Conservation (phyloP, 495 filamentous ascomycete genomes). For the Xylaria cubensis region DNA sequence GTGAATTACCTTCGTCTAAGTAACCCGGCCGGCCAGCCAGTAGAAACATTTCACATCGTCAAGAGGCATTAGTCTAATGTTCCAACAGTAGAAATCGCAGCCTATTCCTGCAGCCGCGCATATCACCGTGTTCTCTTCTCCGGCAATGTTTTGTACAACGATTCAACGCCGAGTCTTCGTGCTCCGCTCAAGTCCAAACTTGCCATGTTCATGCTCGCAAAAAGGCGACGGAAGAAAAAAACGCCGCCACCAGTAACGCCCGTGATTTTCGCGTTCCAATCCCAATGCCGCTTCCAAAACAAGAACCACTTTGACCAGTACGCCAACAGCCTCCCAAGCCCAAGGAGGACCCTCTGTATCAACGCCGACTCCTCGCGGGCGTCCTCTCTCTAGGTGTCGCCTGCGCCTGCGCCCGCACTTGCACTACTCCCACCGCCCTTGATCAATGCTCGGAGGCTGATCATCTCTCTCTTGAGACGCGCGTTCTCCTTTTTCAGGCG, state of each 20-base stretch:
- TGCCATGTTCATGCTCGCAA: neutral
- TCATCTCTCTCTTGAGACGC: conserved; percentile 58
- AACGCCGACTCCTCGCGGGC: conserved; percentile 24
- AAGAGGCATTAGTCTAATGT: conserved; percentile 13
- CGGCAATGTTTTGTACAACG: conserved; percentile 4
- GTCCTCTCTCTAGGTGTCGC: conserved; percentile 43
- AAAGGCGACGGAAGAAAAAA: conserved; percentile 6
- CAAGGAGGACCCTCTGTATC: conserved; percentile 20
- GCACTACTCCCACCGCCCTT: conserved; percentile 40
- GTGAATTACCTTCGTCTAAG: neutral
- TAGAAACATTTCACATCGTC: conserved; percentile 12
- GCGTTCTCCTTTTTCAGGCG: conserved; percentile 82
- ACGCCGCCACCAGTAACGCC: conserved; percentile 11
- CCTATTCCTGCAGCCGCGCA: neutral
- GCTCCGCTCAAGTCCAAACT: neutral
- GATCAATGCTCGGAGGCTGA: conserved; percentile 54
- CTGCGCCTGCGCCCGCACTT: conserved; percentile 28
- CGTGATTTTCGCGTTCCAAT: conserved; percentile 15
- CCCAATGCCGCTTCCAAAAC: conserved; percentile 26
- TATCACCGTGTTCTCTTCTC: neutral
- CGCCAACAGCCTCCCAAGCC: conserved; percentile 34
- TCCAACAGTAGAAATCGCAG: neutral
- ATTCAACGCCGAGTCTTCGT: conserved; percentile 7
- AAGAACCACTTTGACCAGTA: conserved; percentile 32
- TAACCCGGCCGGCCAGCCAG: neutral